phyloP scores from a whole-genome alignment of 176 grass and related monocot species.

The Oryza coarctata region DNA sequence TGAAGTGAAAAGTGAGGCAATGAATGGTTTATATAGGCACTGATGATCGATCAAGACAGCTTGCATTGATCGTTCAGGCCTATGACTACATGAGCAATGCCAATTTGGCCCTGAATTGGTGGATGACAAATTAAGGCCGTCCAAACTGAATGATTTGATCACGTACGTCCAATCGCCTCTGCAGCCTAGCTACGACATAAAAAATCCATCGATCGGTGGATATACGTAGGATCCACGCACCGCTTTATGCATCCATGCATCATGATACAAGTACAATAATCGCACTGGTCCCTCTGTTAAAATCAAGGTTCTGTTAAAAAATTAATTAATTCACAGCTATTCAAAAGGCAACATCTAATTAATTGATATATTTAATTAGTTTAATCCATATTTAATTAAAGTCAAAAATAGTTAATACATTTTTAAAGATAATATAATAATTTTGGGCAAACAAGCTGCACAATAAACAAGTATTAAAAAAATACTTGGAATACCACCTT shows the following conservation, averaged over 20 bases:
- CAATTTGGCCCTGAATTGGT: slow-evolving; percentile 34
- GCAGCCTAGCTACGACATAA: not conserved
- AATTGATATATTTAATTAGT: too few species aligned
- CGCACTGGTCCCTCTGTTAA: not conserved
- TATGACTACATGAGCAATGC: not conserved
- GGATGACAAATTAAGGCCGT: slow-evolving; percentile 8
- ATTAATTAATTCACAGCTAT: too few species aligned
- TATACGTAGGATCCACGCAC: not conserved
- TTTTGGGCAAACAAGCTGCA: too few species aligned
- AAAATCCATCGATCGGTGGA: not conserved
- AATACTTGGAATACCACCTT: too few species aligned
- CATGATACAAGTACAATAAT: not conserved
- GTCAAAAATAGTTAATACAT: too few species aligned
- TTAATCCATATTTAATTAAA: too few species aligned
- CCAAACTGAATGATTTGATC: slow-evolving; percentile 20
- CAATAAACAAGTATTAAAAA: too few species aligned
- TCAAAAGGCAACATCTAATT: too few species aligned
- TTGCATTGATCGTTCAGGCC: too few species aligned
- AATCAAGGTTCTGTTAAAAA: too few species aligned
- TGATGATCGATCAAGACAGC: not conserved
- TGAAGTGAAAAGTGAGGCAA: not conserved
- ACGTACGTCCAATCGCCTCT: not conserved
- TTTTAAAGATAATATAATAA: too few species aligned
- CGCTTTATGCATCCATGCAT: not conserved
- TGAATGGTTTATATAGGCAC: not conserved